Conservation (phyloP, 129 eudicot species). For the Saposhnikovia divaricata region DNA sequence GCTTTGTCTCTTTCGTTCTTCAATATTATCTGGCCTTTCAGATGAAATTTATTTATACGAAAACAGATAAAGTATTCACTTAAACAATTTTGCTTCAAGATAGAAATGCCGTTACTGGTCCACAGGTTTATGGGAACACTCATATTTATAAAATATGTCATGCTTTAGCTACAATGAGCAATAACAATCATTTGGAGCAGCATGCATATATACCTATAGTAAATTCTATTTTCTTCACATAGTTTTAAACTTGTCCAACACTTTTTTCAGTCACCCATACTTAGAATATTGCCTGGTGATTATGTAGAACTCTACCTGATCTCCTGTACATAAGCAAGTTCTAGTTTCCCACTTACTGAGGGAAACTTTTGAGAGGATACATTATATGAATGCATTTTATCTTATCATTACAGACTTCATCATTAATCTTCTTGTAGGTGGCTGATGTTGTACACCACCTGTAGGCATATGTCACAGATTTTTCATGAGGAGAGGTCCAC, state of each 20-base stretch:
- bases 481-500: conserved; percentile 1
- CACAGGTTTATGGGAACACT: not conserved
- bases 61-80: not conserved
- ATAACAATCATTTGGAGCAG: not conserved
- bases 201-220: not conserved
- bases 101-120: no score
- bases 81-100: not conserved
- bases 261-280: not conserved
- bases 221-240: not conserved
- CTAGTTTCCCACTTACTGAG: not conserved
- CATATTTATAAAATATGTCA: not conserved
- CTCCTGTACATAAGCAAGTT: not conserved
- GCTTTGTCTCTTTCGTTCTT: not conserved
- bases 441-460: conserved; percentile 3
- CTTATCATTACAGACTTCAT: not conserved
- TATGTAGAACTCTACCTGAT: not conserved
- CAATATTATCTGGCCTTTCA: not conserved
- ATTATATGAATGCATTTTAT: not conserved
- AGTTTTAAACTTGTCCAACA: not conserved
- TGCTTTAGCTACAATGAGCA: not conserved
- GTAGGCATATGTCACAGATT: not conserved
- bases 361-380: no score
- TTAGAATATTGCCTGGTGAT: not conserved
- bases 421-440: not conserved
- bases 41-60: not conserved